phyloP scores from a whole-genome alignment of 2,329 filamentous ascomycete species.

The Annulohypoxylon truncatum region DNA sequence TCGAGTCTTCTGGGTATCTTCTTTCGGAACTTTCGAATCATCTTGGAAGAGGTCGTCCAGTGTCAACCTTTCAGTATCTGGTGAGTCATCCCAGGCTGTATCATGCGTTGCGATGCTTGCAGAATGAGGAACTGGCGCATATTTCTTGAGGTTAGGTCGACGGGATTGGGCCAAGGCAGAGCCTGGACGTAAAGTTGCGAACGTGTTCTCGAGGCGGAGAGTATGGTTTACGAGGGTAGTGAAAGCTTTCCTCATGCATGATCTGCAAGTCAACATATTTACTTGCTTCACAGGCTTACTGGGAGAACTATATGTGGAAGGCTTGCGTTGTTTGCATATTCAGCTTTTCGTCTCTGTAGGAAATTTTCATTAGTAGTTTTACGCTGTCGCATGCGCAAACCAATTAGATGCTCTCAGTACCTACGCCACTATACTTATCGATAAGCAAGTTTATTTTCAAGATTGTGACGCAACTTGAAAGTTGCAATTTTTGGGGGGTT shows the following conservation, averaged over 20 bases:
- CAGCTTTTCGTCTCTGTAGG: neutral
- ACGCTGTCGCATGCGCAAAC: conserved; percentile 21
- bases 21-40: neutral
- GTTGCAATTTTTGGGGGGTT: neutral
- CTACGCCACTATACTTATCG: conserved; percentile 15
- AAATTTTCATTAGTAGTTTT: conserved; percentile 6
- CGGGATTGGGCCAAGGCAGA: conserved; percentile 17
- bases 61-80: neutral
- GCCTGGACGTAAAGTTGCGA: conserved; percentile 18
- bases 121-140: conserved; percentile 35
- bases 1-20: conserved; percentile 12
- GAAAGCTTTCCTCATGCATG: conserved; percentile 51
- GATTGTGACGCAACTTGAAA: neutral
- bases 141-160: conserved; percentile 31
- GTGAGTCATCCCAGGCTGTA: conserved; percentile 35
- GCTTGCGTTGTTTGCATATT: conserved; percentile 9
- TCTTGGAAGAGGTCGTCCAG: neutral
- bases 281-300: conserved; percentile 1
- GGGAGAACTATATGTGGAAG: neutral
- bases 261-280: conserved; percentile 55
- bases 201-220: conserved; percentile 24
- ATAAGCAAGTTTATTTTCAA: neutral
- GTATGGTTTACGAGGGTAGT: conserved; percentile 34
- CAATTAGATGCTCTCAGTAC: conserved; percentile 6
- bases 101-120: neutral